Base-by-base conservation (phyloP, 208 protist species). In the Lotmaria passim region DNA sequence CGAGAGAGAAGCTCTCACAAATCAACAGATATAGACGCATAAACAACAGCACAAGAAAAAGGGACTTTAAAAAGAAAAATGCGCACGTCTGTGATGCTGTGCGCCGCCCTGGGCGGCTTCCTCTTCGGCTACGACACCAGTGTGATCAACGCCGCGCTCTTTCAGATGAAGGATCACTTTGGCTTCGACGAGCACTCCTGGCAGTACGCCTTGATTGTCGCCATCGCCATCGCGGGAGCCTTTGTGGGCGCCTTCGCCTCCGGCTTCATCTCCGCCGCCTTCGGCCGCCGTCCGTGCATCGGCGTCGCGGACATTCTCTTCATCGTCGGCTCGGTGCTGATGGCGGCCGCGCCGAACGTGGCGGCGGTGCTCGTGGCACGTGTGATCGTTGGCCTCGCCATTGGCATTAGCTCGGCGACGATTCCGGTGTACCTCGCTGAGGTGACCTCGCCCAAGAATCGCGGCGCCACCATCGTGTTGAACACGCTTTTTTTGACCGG, bases 41-140 rank as follows among this genome's bases (percentile, higher is more conserved):
- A 39, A 12, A 39, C 12, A 14, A 39, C 12, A 14, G 12, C 36
- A 12, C 36, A 41, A 12, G 36, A 31, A 56, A 55, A 52, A 46
- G 11, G 7, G 43, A 41, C 28, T 41, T 8, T 23, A 64, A 53
- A 34, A 21, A 47, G 53, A 38, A 70, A 59, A 51, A 88, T 89
- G 86, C 63, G 73, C 33, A 57, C 69, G 23, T 80, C 82, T 28
- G 76, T 95, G 33, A 93, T 83, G 77, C 51, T 93, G 23, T 96
- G 88, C 58, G 92, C 92, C 67, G 91, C 94, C 39, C 76, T 97
- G 38, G 92, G 92, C 58, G 94, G 94, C 12, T 91, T 94, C 67
- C 88, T 97, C 14, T 97, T 97, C 73, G 94, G 94, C n/a, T 98
- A 97, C 69, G 94, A 97, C 75, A 98, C 94, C 7, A 89, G 82